Percentiles rank a stretch among this genome's conserved stretches.
Evolutionary conservation across 2,329 filamentous ascomycete species (phyloP).

Genomic region (Akanthomyces muscarius): DNA sequence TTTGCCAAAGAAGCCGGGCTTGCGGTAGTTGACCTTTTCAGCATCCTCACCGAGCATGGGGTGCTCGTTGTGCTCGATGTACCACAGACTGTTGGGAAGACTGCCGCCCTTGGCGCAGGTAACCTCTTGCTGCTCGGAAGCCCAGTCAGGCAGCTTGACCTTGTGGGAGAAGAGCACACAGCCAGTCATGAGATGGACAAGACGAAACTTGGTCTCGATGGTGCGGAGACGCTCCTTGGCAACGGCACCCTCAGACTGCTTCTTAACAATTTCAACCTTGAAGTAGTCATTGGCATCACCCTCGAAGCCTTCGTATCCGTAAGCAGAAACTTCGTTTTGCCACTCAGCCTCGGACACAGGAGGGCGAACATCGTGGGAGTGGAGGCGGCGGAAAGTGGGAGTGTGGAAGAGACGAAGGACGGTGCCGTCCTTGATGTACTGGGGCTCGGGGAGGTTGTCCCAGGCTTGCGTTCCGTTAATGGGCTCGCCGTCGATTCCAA

Average conservation of each 20-base stretch:
- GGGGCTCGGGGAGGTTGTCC: constrained; percentile 64
- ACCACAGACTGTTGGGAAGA: constrained; percentile 95
- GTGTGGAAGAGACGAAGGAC: constrained; percentile 80
- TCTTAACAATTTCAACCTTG: constrained; percentile 90
- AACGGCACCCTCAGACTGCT: constrained; percentile 70
- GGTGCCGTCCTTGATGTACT: constrained; percentile 73
- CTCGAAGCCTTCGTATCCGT: constrained; percentile 94
- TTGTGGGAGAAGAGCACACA: constrained; percentile 97
- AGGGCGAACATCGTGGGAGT: constrained; percentile 91
- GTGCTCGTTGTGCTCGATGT: constrained; percentile 87
- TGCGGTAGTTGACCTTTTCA: constrained; percentile 93
- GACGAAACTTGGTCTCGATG: constrained; percentile 93
- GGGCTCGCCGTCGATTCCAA: constrained; percentile 68
- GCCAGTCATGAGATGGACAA: constrained; percentile 94
- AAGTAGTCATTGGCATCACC: constrained; percentile 97
- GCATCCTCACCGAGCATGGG: constrained; percentile 68
- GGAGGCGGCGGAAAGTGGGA: constrained; percentile 80
- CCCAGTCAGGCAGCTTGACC: constrained; percentile 97
- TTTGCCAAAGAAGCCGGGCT: constrained; percentile 94
- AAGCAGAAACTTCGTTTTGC: constrained; percentile 95
- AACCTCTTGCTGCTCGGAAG: constrained; percentile 97
- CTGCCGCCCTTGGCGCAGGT: constrained; percentile 90
- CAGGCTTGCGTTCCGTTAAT: constrained; percentile 81
- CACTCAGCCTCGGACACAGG: constrained; percentile 84
- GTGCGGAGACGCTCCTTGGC: constrained; percentile 85